phyloP scores from a whole-genome alignment of 2,329 filamentous ascomycete genomes.

The Thelonectria rubi region DNA sequence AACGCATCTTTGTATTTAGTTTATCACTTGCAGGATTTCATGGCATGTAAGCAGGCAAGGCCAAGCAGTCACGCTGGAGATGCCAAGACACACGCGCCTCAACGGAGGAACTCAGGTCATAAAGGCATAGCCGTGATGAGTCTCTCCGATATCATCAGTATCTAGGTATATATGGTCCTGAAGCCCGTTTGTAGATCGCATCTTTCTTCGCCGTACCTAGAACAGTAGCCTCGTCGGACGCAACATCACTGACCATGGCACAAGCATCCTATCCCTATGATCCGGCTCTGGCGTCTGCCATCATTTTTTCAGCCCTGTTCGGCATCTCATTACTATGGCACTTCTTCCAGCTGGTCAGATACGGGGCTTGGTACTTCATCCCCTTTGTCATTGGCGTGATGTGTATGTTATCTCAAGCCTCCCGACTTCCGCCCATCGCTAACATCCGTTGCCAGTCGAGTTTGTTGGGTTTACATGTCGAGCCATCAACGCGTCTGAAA shows the following conservation, averaged over 20 bases:
- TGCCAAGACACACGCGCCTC: background rate
- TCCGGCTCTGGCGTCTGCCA: background rate
- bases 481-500: constrained; percentile 44
- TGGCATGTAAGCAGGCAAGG: too few relatives aligned
- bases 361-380: constrained; percentile 5
- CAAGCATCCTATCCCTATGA: constrained; percentile 8
- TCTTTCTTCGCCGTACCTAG: background rate
- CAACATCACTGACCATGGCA: background rate
- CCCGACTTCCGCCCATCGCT: background rate
- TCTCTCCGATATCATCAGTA: background rate
- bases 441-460: constrained; percentile 40
- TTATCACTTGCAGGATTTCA: too few relatives aligned
- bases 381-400: constrained; percentile 7
- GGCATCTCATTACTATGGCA: constrained; percentile 1
- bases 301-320: background rate
- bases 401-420: background rate
- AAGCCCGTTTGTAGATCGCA: background rate
- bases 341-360: background rate
- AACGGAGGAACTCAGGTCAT: background rate
- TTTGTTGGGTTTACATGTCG: constrained; percentile 51
- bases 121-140: too few relatives aligned
- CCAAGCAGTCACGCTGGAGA: too few relatives aligned
- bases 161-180: background rate
- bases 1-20: too few relatives aligned
- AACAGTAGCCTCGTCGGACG: background rate